Base-by-base conservation (phyloP, 495 filamentous ascomycete genomes). In the Stereocaulon alpinum region DNA sequence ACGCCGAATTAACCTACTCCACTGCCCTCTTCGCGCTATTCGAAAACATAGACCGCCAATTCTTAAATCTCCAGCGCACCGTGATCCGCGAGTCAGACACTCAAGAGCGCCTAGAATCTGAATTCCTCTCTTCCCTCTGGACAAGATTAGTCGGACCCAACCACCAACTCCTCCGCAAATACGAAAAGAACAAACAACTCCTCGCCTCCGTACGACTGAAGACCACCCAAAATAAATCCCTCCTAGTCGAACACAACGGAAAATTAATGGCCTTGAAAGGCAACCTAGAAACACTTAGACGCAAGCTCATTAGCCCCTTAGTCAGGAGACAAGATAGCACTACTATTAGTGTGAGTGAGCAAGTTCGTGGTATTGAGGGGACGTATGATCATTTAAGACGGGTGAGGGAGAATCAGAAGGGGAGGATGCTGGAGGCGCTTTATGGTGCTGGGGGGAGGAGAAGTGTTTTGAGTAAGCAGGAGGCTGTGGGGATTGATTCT, bases 121-220 rank as follows among this genome's bases (percentile, higher is more conserved):
- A 94, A 58, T 78, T 94, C 65, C 84, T 96, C 29, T 83, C 82
- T 15, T 88, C 86, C 0, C 79, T 96, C 1, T 96, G 91, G 91
- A 88, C 86, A 1, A 83, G 85, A 29, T 81, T 95, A 6, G 80
- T 95, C 0, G 89, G 89, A 0, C 74, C 86, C 30, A 85, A 88
- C 58, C 80, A 84, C 3, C 71, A 72, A 54, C 79, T 84, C 41
- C 77, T 95, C 1, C 82, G 81, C 70, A 95, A 95, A 70, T 96
- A 87, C 71, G 89, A 95, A 67, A 86, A 86, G 70, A 96, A 96
- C 73, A 84, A 85, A 55, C 74, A 80, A 40, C 75, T 87, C 2
- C 83, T 96, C 30, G 77, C 77, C 29, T 86, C 84, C 61, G 86
- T 96, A 48, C 83, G 89, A 56, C 80, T 84, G 30, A 86, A 84